Conservation (phyloP, 2,329 filamentous ascomycete species). For the Ophiosphaerella narmari region DNA sequence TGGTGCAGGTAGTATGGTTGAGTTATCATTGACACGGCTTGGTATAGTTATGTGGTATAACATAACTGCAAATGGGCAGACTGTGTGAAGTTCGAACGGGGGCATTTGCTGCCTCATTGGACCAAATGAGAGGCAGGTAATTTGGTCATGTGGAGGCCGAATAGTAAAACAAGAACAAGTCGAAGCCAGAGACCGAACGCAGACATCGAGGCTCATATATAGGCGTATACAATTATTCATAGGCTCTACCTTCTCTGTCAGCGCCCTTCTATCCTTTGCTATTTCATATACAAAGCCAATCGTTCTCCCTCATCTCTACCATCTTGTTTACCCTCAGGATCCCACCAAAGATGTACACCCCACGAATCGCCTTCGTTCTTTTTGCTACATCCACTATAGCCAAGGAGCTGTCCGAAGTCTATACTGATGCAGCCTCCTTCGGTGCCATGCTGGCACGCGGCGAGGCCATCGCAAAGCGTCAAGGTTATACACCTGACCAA, state of each 20-base stretch:
- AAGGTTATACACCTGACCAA: constrained; percentile 50
- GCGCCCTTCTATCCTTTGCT: no score
- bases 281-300: no score
- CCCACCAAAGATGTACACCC: constrained; percentile 36
- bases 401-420: constrained; percentile 19
- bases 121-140: no score
- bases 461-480: constrained; percentile 25
- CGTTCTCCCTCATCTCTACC: background rate
- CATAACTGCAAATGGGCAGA: background rate
- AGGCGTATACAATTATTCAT: background rate
- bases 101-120: no score
- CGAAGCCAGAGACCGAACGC: background rate
- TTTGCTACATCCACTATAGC: constrained; percentile 21
- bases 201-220: background rate
- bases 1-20: background rate
- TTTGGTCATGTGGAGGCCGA: background rate
- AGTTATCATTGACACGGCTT: background rate
- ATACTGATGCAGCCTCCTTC: constrained; percentile 46
- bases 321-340: background rate
- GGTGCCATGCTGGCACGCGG: constrained; percentile 49
- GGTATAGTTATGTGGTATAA: background rate
- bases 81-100: background rate
- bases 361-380: constrained; percentile 25
- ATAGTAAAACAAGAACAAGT: background rate
- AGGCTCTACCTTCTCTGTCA: no score